Conservation (phyloP, 1,284 basidiomycete genomes). For the Coriolopsis trogii region DNA sequence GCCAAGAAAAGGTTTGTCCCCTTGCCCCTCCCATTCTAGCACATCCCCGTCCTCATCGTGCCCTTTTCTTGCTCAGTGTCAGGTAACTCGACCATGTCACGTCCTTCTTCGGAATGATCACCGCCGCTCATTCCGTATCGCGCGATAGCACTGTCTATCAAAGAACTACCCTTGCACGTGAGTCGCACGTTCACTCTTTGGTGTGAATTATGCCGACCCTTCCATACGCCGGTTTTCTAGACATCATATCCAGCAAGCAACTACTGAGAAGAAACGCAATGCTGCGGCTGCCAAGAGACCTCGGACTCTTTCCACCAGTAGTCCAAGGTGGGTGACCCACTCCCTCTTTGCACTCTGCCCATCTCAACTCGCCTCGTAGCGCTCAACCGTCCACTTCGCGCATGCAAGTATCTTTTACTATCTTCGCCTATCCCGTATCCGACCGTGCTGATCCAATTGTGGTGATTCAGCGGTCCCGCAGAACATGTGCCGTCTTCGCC, state of each 20-base stretch:
- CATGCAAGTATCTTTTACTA: conserved; percentile 27
- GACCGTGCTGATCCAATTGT: conserved; percentile 20
- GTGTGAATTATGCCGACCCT: conserved; percentile 7
- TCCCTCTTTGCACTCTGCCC: too few species aligned
- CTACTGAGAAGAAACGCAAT: conserved; percentile 77
- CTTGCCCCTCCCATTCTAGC: conserved; percentile 23
- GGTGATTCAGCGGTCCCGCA: conserved; percentile 25
- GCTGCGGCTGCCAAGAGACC: conserved; percentile 57
- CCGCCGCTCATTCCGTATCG: conserved; percentile 5
- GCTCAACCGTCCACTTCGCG: conserved; percentile 20
- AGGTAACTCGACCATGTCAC: conserved; percentile 46
- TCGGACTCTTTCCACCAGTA: conserved; percentile 54
- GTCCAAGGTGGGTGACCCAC: conserved; percentile 51
- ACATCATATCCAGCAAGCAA: conserved; percentile 79
- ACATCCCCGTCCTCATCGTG: background rate
- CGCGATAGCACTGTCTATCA: conserved; percentile 68
- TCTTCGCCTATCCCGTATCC: conserved; percentile 5
- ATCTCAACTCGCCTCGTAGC: conserved; percentile 26
- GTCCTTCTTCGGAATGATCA: background rate
- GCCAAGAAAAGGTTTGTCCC: conserved; percentile 70
- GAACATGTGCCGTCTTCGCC: conserved; percentile 21
- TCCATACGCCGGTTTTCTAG: conserved; percentile 41
- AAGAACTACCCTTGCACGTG: conserved; percentile 87
- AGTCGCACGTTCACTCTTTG: conserved; percentile 32
- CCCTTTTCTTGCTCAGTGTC: conserved; percentile 46